These are phyloP conservation scores for Naganishia liquefaciens DNA, from an alignment of 1,284 basidiomycete species.

Conservation along the genomic window DNA sequence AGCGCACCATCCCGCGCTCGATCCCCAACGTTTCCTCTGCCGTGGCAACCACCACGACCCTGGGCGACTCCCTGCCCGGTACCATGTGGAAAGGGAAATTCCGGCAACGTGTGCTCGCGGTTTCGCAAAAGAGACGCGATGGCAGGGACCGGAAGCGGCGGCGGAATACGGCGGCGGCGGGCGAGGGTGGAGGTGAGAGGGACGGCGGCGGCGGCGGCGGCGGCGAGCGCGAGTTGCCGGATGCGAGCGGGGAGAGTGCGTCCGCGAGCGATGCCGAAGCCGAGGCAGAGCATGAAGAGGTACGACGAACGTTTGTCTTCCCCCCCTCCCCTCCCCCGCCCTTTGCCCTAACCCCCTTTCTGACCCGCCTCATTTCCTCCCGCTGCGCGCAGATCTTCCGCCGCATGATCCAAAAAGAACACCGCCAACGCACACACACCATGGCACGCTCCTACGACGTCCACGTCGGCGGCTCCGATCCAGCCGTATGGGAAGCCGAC, in stretches of 20 bases:
- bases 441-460: constrained; percentile 28
- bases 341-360: background rate
- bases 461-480: constrained; percentile 35
- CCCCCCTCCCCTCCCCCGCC: background rate
- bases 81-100: constrained; percentile 34
- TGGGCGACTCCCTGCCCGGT: constrained; percentile 16
- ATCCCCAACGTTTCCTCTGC: background rate
- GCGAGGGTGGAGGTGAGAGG: background rate
- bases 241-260: constrained; percentile 13
- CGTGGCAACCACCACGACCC: background rate
- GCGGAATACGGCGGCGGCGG: background rate
- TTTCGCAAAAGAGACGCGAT: constrained; percentile 5
- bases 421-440: constrained; percentile 15
- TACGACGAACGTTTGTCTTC: constrained; percentile 2
- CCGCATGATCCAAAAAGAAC: constrained; percentile 31
- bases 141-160: background rate
- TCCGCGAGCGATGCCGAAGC: constrained; percentile 12
- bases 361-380: background rate
- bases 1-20: background rate
- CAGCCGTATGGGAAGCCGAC: constrained; percentile 32
- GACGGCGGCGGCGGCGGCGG: background rate
- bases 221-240: background rate
- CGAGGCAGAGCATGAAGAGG: constrained; percentile 32
- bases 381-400: constrained; percentile 29
- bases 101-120: constrained; percentile 19